Percentiles rank a stretch among this genome's conserved stretches.
phyloP scores from a whole-genome alignment of 78 protist genomes.

The Goniomonas avonlea region DNA sequence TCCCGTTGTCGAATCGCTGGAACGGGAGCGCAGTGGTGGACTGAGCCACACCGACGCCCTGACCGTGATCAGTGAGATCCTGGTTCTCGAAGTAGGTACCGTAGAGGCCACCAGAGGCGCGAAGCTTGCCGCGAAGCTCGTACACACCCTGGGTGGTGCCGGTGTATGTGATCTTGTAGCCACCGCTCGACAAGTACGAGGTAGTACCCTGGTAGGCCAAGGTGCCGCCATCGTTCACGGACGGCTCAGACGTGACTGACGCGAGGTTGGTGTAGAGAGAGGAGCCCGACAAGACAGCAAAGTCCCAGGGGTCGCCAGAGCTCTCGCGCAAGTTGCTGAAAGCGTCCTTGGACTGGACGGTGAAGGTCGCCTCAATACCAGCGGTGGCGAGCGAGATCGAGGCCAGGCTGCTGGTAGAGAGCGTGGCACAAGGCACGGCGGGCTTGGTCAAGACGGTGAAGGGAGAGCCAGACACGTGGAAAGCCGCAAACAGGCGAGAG shows the following conservation, averaged over 20 bases:
- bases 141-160: not conserved
- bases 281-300: too few species aligned
- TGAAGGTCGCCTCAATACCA: not conserved
- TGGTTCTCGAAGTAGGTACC: constrained; percentile 19
- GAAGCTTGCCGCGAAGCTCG: not conserved
- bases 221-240: not conserved
- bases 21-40: not conserved
- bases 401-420: not conserved
- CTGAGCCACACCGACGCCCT: too few species aligned
- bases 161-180: not conserved
- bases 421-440: not conserved
- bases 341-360: not conserved
- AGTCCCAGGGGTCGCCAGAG: too few species aligned
- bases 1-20: not conserved
- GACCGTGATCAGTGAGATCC: not conserved
- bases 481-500: not conserved
- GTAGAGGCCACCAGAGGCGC: not conserved
- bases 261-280: not conserved
- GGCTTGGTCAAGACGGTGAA: not conserved
- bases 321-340: not conserved
- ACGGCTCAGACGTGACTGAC: not conserved
- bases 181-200: not conserved
- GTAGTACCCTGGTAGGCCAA: not conserved
- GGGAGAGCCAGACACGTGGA: not conserved
- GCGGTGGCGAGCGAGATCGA: constrained; percentile 8